A percentile compares a stretch with the other conserved stretches of the same genome.
These are phyloP conservation scores for Retiboletus flavoniger DNA, from an alignment of 1,284 basidiomycete species.

Conservation along the genomic window DNA sequence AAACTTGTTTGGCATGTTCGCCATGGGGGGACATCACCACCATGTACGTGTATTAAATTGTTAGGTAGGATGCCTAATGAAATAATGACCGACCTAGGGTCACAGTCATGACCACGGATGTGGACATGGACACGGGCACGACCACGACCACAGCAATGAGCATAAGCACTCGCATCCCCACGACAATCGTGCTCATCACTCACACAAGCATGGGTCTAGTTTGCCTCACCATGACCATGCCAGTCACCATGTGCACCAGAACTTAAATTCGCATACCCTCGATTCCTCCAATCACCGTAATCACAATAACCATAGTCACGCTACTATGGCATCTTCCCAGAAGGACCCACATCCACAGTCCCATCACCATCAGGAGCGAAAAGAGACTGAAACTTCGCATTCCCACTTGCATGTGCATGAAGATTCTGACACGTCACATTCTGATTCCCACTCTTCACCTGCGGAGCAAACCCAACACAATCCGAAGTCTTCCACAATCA, in stretches of 20 bases:
- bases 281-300: slow-evolving; percentile 17
- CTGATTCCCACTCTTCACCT: slow-evolving; percentile 33
- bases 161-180: slow-evolving; percentile 34
- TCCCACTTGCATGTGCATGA: slow-evolving; percentile 17
- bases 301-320: slow-evolving; percentile 11
- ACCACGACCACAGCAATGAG: slow-evolving; percentile 44
- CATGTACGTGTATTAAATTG: slow-evolving; percentile 51
- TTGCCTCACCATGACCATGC: slow-evolving; percentile 20
- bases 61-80: background rate
- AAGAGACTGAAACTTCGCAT: slow-evolving; percentile 18
- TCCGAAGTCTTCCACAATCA: slow-evolving; percentile 23
- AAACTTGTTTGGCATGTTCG: slow-evolving; percentile 98
- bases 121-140: slow-evolving; percentile 49
- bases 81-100: slow-evolving; percentile 31
- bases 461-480: slow-evolving; percentile 7
- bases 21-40: slow-evolving; percentile 94
- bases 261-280: slow-evolving; percentile 34
- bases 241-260: slow-evolving; percentile 24
- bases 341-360: slow-evolving; percentile 33
- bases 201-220: slow-evolving; percentile 6
- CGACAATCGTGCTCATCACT: slow-evolving; percentile 13
- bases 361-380: slow-evolving; percentile 15
- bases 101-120: slow-evolving; percentile 55
- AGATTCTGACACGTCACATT: slow-evolving; percentile 29
- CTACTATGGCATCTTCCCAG: slow-evolving; percentile 15